Percentiles rank a stretch among this genome's conserved stretches.
phyloP scores from a whole-genome alignment of 2,329 filamentous ascomycete species.

The Leptographium wingfieldii region DNA sequence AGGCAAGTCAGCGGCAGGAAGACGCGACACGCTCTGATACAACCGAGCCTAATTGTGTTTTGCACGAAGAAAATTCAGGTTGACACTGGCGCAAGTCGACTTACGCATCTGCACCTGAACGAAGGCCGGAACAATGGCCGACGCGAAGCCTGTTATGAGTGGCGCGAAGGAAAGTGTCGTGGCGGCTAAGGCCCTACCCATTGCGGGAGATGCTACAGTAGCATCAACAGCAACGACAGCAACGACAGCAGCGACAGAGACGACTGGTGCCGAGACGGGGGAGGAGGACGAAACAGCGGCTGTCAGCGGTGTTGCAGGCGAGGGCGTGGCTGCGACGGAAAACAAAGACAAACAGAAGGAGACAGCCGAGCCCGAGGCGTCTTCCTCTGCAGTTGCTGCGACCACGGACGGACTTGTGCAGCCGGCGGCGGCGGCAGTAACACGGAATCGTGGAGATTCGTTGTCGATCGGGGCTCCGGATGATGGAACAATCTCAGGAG shows the following conservation, averaged over 20 bases:
- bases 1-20: too few species aligned
- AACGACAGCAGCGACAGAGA: slow-evolving; percentile 7
- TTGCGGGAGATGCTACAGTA: not conserved
- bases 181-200: slow-evolving; percentile 1
- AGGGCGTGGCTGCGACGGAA: not conserved
- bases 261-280: slow-evolving; percentile 1
- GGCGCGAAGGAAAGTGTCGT: slow-evolving; percentile 12
- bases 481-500: not conserved
- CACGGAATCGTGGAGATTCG: slow-evolving; percentile 16
- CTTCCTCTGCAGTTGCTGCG: not conserved
- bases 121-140: slow-evolving; percentile 4
- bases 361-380: not conserved
- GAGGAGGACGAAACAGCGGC: not conserved
- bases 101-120: not conserved
- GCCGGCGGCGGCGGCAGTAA: slow-evolving; percentile 2
- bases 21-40: too few species aligned
- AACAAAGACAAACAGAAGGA: not conserved
- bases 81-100: not conserved
- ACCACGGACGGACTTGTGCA: not conserved
- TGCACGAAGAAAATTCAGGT: not conserved
- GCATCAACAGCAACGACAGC: not conserved
- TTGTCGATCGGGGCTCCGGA: slow-evolving; percentile 7
- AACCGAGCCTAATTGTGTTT: not conserved
- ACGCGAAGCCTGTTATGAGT: slow-evolving; percentile 8
- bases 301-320: not conserved